Percentiles rank a stretch among this genome's conserved stretches.
Evolutionary conservation across 768 basidiomycete genomes (phyloP).

Genomic region (Neoboletus magnificus): DNA sequence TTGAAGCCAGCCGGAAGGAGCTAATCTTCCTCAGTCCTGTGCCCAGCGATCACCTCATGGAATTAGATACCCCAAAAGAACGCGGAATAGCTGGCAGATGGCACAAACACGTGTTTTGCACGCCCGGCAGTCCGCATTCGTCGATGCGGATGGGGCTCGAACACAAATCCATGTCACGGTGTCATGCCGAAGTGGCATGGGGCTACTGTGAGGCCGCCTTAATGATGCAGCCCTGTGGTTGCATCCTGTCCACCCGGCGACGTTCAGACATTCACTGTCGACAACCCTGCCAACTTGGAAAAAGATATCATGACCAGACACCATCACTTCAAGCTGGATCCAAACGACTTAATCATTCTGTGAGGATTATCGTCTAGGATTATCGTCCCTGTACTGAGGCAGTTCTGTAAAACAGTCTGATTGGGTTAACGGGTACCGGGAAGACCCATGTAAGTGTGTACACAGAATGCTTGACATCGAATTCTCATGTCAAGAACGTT

Average conservation of each 20-base stretch:
- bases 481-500: not conserved
- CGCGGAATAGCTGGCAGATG: no score
- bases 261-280: not conserved
- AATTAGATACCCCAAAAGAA: no score
- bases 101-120: no score
- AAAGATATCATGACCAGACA: not conserved
- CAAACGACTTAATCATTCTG: conserved; percentile 12
- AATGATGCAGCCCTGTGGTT: no score
- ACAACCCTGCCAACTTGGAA: not conserved
- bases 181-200: no score
- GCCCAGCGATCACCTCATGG: no score
- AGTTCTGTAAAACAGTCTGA: conserved; percentile 3
- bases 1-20: no score
- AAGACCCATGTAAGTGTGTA: conserved; percentile 19
- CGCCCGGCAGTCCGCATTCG: no score
- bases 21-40: no score
- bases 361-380: not conserved
- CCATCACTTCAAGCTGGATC: conserved; percentile 1
- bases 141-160: no score
- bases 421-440: conserved; percentile 25
- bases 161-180: no score
- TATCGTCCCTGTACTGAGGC: not conserved
- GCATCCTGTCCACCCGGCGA: not conserved
- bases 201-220: no score
- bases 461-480: not conserved